Percentiles rank a stretch among this genome's conserved stretches.
These are phyloP conservation scores for Termitomyces sp. DNA, from an alignment of 768 basidiomycete species.

Conservation along the genomic window DNA sequence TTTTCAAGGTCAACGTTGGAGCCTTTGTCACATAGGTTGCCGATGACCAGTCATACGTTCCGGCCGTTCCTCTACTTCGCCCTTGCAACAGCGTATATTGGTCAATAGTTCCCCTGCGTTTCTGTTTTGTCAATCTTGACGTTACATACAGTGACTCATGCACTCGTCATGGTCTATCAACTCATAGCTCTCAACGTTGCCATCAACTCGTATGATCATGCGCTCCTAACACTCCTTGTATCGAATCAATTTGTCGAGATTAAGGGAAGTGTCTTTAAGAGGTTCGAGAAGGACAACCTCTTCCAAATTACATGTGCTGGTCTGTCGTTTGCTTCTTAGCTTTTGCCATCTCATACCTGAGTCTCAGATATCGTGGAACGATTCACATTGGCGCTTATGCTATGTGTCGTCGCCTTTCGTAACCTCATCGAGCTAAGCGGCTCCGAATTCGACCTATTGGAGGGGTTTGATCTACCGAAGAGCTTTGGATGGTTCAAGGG, in stretches of 20 bases:
- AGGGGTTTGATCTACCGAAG: slow-evolving; percentile 70
- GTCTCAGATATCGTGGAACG: slow-evolving; percentile 92
- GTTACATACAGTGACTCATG: slow-evolving; percentile 62
- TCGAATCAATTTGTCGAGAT: slow-evolving; percentile 99
- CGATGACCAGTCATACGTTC: slow-evolving; percentile 59
- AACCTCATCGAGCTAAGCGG: slow-evolving; percentile 94
- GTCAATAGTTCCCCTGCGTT: slow-evolving; percentile 23
- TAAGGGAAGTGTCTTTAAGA: slow-evolving; percentile 99
- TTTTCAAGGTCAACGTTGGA: slow-evolving; percentile 90
- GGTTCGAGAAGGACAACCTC: slow-evolving; percentile 96
- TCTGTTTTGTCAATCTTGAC: background rate
- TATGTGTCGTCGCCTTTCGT: slow-evolving; percentile 84
- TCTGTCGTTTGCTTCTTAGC: slow-evolving; percentile 24
- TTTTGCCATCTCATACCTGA: background rate
- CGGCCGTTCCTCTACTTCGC: slow-evolving; percentile 81
- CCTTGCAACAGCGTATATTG: slow-evolving; percentile 76
- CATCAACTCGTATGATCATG: slow-evolving; percentile 96
- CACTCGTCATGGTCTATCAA: slow-evolving; percentile 95
- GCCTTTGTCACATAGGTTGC: slow-evolving; percentile 56
- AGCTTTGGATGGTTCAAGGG: slow-evolving; percentile 83
- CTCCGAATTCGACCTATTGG: slow-evolving; percentile 75
- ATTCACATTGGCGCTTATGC: slow-evolving; percentile 88
- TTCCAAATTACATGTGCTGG: slow-evolving; percentile 99
- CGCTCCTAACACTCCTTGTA: slow-evolving; percentile 87
- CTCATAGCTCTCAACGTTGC: slow-evolving; percentile 94